Base-by-base conservation (phyloP, 805 yeast genomes). In the Lachancea waltii region DNA sequence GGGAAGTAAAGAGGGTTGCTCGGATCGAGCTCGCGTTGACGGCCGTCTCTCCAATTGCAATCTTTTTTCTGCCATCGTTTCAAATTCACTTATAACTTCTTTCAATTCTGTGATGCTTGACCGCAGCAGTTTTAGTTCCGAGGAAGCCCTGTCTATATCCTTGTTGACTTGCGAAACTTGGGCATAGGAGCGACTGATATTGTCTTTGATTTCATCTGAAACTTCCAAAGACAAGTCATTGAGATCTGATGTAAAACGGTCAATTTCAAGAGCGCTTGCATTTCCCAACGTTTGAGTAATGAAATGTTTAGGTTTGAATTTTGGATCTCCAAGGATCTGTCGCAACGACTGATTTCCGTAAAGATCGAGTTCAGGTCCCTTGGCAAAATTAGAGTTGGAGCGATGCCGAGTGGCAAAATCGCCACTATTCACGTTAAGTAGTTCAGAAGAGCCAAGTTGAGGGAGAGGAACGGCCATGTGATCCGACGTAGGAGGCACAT, bases 261-360 rank as follows among this genome's bases (percentile, higher is more conserved):
- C 87, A 23, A 85, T 81, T 43, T 79, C 83, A 1, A 75, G 60
- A 2, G 89, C 90, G 5, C 81, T 73, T 1, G 86, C 85, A 44
- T 76, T 73, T 8, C 76, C 64, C 43, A 85, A 56, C 38, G 75
- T 73, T 10, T 63, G 53, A 9, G 68, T 66, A 3, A 77, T 71
- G 49, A 68, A 77, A 2, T 49, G 40, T 17, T 65, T 66, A 1
- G 81, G 76, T 45, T 74, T 67, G 45, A 73, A 75, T 3, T 58
- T 44, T 2, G 66, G 63, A 24, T 62, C 64, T 3, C 69, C 56
- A 13, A 74, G 49, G 24, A 65, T 35, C 20, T 41, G 53, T 17
- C 58, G 49, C 30, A 69, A 43, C 17, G 53, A 41, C 6, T 35
- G 18, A 33, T 37, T 22, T 35, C 27, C 27, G 36, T 27, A n/a